phyloP scores from a whole-genome alignment of 2,329 filamentous ascomycete species.

The Geosmithia morbida region DNA sequence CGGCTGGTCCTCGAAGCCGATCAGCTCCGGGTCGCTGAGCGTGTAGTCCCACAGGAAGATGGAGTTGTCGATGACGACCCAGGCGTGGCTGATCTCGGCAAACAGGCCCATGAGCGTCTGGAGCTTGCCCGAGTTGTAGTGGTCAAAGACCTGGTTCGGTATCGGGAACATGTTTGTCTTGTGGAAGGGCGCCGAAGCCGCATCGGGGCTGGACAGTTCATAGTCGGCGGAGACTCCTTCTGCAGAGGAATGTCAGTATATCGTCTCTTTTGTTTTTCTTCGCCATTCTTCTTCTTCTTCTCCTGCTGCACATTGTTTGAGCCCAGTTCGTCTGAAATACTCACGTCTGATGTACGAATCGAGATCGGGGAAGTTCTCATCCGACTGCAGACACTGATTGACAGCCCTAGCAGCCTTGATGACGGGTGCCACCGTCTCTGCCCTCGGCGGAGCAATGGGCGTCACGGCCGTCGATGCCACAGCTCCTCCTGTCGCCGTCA shows the following conservation, averaged over 20 bases:
- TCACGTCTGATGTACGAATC: constrained; percentile 81
- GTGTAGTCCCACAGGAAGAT: constrained; percentile 98
- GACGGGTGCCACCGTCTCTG: constrained; percentile 46
- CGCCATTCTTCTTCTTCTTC: background rate
- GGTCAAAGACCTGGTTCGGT: constrained; percentile 81
- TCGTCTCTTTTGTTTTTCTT: background rate
- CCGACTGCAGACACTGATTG: constrained; percentile 61
- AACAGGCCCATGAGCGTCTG: constrained; percentile 93
- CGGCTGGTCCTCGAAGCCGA: constrained; percentile 81
- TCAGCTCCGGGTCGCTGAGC: constrained; percentile 74
- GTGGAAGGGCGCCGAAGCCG: constrained; percentile 80
- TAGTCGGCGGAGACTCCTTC: constrained; percentile 89
- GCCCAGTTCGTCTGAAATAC: too few relatives aligned
- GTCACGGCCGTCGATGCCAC: background rate
- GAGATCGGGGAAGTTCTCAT: constrained; percentile 74
- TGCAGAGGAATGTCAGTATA: constrained; percentile 23
- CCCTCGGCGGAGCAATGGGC: constrained; percentile 9
- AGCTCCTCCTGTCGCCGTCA: background rate
- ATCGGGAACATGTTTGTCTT: constrained; percentile 77
- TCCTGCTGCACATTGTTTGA: too few relatives aligned
- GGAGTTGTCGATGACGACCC: constrained; percentile 90
- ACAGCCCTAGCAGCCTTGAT: constrained; percentile 72
- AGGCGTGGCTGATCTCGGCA: constrained; percentile 86
- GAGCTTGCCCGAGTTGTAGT: constrained; percentile 77
- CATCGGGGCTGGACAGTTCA: constrained; percentile 53